A percentile compares a stretch with the other conserved stretches of the same genome.
These are phyloP conservation scores for Nemophila menziesii DNA, from an alignment of 257 asterid species.

Conservation along the genomic window DNA sequence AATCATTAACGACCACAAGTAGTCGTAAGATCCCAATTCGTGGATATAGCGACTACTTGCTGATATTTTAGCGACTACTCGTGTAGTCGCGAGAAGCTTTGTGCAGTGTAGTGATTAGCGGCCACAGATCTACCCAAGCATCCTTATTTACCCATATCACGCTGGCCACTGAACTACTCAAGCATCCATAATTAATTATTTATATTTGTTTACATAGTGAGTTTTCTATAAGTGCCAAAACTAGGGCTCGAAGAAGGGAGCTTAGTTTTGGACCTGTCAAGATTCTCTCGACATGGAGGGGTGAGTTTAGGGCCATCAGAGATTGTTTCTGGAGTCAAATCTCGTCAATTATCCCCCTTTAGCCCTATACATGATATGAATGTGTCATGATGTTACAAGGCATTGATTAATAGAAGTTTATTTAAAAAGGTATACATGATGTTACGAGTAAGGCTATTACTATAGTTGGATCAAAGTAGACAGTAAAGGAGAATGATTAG, in stretches of 20 bases:
- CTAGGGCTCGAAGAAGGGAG: conserved; percentile 47
- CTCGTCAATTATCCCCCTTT: conserved; percentile 37
- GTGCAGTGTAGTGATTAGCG: too few species aligned
- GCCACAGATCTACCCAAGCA: too few species aligned
- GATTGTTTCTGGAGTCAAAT: conserved; percentile 31
- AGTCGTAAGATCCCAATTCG: too few species aligned
- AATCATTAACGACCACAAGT: too few species aligned
- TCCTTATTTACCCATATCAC: too few species aligned
- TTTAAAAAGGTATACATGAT: conserved; percentile 13
- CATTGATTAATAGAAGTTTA: conserved; percentile 48
- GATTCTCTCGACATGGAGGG: conserved; percentile 46
- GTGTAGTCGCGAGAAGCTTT: too few species aligned
- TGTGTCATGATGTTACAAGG: conserved; percentile 63
- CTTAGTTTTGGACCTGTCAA: conserved; percentile 79
- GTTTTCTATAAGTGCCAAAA: too few species aligned
- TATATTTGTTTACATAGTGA: too few species aligned
- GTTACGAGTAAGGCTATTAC: conserved; percentile 63
- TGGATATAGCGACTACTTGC: too few species aligned
- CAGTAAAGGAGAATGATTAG: conserved; percentile 44
- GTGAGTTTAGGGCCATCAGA: conserved; percentile 78
- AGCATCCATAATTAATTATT: too few species aligned
- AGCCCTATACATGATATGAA: conserved; percentile 40
- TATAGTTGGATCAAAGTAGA: conserved; percentile 48
- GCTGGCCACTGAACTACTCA: too few species aligned
- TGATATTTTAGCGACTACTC: too few species aligned